These are phyloP conservation scores for Tilletia setariae DNA, from an alignment of 1,284 basidiomycete species.

Conservation along the genomic window DNA sequence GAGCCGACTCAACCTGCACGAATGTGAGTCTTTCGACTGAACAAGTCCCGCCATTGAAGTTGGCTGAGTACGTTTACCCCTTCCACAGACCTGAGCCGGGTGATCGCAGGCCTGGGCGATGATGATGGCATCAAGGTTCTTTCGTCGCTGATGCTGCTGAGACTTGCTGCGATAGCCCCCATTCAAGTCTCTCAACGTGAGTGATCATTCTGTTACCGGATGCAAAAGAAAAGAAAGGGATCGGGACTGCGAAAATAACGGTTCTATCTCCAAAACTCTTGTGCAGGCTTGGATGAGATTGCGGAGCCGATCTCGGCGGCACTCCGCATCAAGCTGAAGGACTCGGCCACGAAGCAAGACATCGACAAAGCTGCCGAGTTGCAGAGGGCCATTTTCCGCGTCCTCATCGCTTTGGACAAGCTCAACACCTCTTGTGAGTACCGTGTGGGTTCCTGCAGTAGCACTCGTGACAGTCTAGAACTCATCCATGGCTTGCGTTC, in stretches of 20 bases:
- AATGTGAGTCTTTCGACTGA: constrained; percentile 56
- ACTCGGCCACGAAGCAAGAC: constrained; percentile 90
- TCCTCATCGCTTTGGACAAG: constrained; percentile 69
- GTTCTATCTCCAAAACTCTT: not conserved
- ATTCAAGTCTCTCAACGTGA: constrained; percentile 62
- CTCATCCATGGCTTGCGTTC: not conserved
- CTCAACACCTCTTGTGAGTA: constrained; percentile 16
- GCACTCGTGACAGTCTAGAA: not conserved
- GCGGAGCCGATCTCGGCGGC: constrained; percentile 76
- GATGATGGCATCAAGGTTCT: constrained; percentile 92
- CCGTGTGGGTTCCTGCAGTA: no score
- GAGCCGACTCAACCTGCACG: constrained; percentile 75
- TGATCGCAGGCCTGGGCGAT: constrained; percentile 79
- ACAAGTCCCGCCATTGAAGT: not conserved
- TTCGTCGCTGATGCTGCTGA: constrained; percentile 89
- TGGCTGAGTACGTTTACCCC: not conserved
- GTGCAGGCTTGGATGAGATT: constrained; percentile 78
- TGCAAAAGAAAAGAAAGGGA: no score
- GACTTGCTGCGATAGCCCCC: constrained; percentile 79
- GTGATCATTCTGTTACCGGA: constrained; percentile 22
- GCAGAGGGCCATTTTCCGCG: constrained; percentile 79
- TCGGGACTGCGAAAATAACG: no score
- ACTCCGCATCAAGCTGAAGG: constrained; percentile 68
- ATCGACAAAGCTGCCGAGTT: constrained; percentile 87
- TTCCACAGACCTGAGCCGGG: constrained; percentile 64